Evolutionary conservation across 2,329 filamentous ascomycete species (phyloP), one percentile per base, ranked within the genome.

Genomic region (Aureobasidium sp.): DNA sequence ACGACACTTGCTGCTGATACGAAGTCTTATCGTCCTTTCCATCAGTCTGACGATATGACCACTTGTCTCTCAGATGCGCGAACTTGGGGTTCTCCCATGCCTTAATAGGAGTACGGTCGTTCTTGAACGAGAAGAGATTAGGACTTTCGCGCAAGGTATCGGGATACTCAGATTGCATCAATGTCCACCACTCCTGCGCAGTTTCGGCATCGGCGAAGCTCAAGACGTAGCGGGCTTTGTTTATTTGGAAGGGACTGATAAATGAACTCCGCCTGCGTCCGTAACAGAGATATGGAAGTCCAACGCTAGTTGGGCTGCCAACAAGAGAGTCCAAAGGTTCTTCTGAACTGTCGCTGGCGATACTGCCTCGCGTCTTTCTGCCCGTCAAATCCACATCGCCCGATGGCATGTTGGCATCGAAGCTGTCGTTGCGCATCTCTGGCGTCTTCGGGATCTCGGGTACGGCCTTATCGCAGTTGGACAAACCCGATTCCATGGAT

Each of bases 141-240:
- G 68, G 66, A 26, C 67, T 68, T 15, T 70, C 70, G 32, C 71
- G 67, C 37, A 67, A 63, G 17, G 64, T 64, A 7, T 67, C 68
- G 10, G 68, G 66, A 62, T 70, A 73, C 62, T 71, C 64, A 4
- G 66, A 62, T 60, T 71, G 69, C 13, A 72, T 64, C 26, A 71
- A 64, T 1, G 62, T 61, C 70, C 70, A 73, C 71, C 71, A 73
- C 58, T 73, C 68, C 63, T 70, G 68, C 23, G 70, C 70, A 48
- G 68, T 64, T 5, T 63, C 62, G 56, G 68, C 68, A 12, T 68
- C 68, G 42, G 69, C 70, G 53, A 73, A 73, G 15, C 70, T 72
- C 41, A 72, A 66, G 2, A 72, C 67, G 47, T 69, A 73, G 50
- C 71, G 67, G n/a, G 70, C 52, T 23, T 62, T 63, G 60, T 63